These are phyloP conservation scores for Aspergillus avenaceus DNA, from an alignment of 495 filamentous ascomycete genomes.

Conservation along the genomic window DNA sequence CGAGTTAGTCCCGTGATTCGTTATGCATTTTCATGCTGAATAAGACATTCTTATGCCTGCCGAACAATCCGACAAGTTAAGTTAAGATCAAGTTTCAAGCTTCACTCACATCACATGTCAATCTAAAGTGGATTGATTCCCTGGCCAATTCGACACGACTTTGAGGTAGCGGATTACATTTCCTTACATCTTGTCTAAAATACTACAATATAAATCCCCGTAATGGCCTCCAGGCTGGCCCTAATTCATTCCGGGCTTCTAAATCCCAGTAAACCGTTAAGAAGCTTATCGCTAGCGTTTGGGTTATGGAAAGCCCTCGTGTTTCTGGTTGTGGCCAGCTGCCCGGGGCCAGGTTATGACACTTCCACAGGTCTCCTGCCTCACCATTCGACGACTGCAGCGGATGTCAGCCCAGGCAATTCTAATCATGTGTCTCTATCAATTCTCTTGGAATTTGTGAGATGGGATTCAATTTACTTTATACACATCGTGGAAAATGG, in stretches of 20 bases:
- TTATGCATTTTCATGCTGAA: slow-evolving; percentile 7
- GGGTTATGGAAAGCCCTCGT: slow-evolving; percentile 71
- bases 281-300: slow-evolving; percentile 34
- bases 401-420: slow-evolving; percentile 6
- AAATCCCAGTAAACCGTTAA: slow-evolving; percentile 29
- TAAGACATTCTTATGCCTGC: slow-evolving; percentile 9
- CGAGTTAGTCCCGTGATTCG: background rate
- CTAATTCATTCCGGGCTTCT: slow-evolving; percentile 19
- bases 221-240: slow-evolving; percentile 4
- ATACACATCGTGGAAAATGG: slow-evolving; percentile 62
- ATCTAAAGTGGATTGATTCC: background rate
- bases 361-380: slow-evolving; percentile 71
- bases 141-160: no score
- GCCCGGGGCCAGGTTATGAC: slow-evolving; percentile 79
- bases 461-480: slow-evolving; percentile 96
- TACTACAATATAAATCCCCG: no score
- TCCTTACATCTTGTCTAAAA: no score
- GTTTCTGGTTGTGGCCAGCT: slow-evolving; percentile 55
- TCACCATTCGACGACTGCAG: slow-evolving; percentile 12
- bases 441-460: slow-evolving; percentile 52
- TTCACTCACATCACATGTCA: no score
- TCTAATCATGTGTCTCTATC: slow-evolving; percentile 17
- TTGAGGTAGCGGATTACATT: no score
- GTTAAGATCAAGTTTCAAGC: no score
- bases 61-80: slow-evolving; percentile 12